Evolutionary conservation across 352 stramenopile species (phyloP), one percentile per base, ranked within the genome.

Genomic region (Globisporangium megalacanthum): DNA sequence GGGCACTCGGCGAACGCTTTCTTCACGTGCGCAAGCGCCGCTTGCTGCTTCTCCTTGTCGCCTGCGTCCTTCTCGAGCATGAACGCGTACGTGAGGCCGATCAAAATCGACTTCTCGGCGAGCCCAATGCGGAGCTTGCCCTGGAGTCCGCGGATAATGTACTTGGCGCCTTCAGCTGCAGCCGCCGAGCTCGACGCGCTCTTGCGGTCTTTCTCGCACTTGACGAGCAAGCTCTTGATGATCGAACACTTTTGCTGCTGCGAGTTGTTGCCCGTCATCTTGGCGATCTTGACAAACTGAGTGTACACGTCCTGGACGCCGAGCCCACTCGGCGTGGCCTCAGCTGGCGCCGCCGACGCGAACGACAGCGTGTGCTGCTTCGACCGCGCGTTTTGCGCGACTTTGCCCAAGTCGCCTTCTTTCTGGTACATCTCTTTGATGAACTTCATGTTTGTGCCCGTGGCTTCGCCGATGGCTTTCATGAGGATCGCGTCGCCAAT

Each of bases 101-200:
- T 96, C 3, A 99, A 69, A 13, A 99, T 98, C 14, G 96, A 99
- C 50, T 96, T 96, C 61, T 98, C 92, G 0, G 97, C 96, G 22
- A 99, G 69, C 5, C 97, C 97, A 68, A 99, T 99, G 33, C 98
- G 86, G 37, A 99, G 83, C 64, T 99, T 99, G 35, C 97, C 97
- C 72, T 99, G 83, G 3, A 99, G 81, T 14, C 96, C 95, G 33
- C 98, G 92, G 46, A 99, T 98, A 45, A 99, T 97, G 79, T 98
- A 99, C 73, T 99, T 99, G 47, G 96, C 88, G 7, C 69, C 81
- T 57, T 88, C 80, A 0, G 79, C 80, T n/a, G 71, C 69, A 66
- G 25, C 25, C 5, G 70, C 59, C 6, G 71, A 75, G 46, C 88
- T 72, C 57, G 57, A 53, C 53, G 71, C 54, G 0, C 62, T 62